phyloP scores from a whole-genome alignment of 225 moss, liverwort and hornwort species.

The Pseudoscleropodium purum region DNA sequence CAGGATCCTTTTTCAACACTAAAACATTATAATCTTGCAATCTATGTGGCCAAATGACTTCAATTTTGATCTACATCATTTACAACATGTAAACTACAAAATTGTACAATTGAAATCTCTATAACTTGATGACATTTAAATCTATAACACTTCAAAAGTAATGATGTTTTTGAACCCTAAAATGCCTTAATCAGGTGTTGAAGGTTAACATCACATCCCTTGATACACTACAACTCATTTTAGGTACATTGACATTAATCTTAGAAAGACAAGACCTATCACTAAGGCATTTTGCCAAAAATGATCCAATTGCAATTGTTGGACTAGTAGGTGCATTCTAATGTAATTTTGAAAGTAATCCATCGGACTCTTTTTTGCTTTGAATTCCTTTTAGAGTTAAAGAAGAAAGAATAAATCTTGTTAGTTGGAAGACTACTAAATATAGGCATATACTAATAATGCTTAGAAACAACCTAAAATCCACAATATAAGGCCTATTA shows the following conservation, averaged over 20 bases:
- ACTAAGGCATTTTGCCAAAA: not conserved
- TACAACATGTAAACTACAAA: too few relatives aligned
- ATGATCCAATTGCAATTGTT: not conserved
- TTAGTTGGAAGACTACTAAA: not conserved
- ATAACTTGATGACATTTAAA: too few relatives aligned
- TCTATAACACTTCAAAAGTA: too few relatives aligned
- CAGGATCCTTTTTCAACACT: too few relatives aligned
- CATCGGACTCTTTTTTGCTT: rapidly evolving
- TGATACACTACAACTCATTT: not conserved
- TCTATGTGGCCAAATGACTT: too few relatives aligned
- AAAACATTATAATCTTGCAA: too few relatives aligned
- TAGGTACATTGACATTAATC: not conserved
- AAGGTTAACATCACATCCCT: not conserved
- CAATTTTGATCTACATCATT: too few relatives aligned
- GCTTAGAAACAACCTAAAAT: too few relatives aligned
- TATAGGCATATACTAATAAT: not conserved
- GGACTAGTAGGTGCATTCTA: not conserved
- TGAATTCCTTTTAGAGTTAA: not conserved
- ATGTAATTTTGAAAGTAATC: not conserved
- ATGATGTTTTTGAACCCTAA: too few relatives aligned
- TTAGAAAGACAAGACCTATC: not conserved
- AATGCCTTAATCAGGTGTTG: too few relatives aligned
- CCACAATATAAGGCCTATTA: not conserved
- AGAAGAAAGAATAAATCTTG: not conserved
- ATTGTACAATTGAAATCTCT: too few relatives aligned